Conservation (phyloP, 2,329 filamentous ascomycete genomes). For the Diaporthe sp. region DNA sequence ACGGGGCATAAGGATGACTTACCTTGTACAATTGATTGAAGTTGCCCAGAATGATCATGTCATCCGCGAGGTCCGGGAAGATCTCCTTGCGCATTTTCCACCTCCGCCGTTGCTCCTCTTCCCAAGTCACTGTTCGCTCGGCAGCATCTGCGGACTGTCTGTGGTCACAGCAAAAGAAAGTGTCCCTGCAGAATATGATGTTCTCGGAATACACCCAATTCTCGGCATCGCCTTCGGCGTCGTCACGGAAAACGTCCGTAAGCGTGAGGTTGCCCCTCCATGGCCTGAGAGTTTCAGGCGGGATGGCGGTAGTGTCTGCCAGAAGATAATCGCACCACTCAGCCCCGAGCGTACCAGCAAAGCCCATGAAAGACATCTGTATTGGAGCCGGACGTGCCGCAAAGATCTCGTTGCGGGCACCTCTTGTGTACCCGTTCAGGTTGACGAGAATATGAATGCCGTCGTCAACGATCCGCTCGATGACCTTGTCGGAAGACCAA, state of each 20-base stretch:
- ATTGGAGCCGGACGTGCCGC: constrained; percentile 93
- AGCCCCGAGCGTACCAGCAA: constrained; percentile 92
- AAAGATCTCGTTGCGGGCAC: constrained; percentile 97
- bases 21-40: constrained; percentile 99
- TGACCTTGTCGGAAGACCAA: constrained; percentile 86
- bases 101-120: constrained; percentile 81
- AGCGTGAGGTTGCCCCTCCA: constrained; percentile 80
- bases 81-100: constrained; percentile 95
- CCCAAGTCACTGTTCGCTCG: constrained; percentile 79
- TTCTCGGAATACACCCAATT: constrained; percentile 98
- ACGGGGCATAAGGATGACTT: constrained; percentile 41
- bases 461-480: constrained; percentile 87
- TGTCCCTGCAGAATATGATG: constrained; percentile 92
- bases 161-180: constrained; percentile 98
- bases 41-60: constrained; percentile 92
- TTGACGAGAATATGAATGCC: constrained; percentile 96
- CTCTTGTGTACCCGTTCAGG: constrained; percentile 96
- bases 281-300: constrained; percentile 81
- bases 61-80: constrained; percentile 84
- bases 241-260: constrained; percentile 73
- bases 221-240: constrained; percentile 75
- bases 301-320: constrained; percentile 89
- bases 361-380: constrained; percentile 99
- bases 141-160: constrained; percentile 84
- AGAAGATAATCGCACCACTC: constrained; percentile 99